These are phyloP conservation scores for Jasminum sambac DNA, from an alignment of 257 asterid species.

Conservation along the genomic window DNA sequence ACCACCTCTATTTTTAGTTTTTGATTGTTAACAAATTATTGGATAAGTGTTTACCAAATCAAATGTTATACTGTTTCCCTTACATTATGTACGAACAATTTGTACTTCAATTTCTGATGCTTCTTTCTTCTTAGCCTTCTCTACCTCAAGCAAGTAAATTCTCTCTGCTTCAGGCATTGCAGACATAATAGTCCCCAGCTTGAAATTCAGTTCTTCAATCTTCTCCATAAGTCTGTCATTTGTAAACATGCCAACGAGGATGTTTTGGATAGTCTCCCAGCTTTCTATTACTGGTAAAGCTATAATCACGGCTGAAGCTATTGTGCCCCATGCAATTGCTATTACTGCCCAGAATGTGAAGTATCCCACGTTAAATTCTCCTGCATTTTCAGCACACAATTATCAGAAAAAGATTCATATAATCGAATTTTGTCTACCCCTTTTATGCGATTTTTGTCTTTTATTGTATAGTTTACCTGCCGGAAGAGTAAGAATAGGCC, in stretches of 20 bases:
- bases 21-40: too few species aligned
- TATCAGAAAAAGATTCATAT: background rate
- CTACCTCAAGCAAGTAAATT: slow-evolving; percentile 60
- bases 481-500: slow-evolving; percentile 92
- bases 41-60: too few species aligned
- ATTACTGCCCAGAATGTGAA: slow-evolving; percentile 91
- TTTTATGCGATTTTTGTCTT: too few species aligned
- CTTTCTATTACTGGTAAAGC: slow-evolving; percentile 75
- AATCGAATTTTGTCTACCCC: background rate
- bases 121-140: slow-evolving; percentile 55
- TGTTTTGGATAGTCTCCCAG: slow-evolving; percentile 63
- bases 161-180: slow-evolving; percentile 83
- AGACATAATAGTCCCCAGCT: slow-evolving; percentile 58
- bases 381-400: slow-evolving; percentile 38
- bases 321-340: slow-evolving; percentile 87
- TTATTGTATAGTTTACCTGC: slow-evolving; percentile 44
- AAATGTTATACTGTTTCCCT: too few species aligned
- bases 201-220: slow-evolving; percentile 67
- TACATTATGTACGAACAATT: slow-evolving; percentile 18
- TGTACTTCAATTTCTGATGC: slow-evolving; percentile 45
- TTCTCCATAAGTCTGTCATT: slow-evolving; percentile 75
- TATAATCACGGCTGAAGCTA: slow-evolving; percentile 75
- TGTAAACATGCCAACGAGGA: slow-evolving; percentile 78
- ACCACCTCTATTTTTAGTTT: too few species aligned
- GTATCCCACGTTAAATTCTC: slow-evolving; percentile 76